Conservation (phyloP, 352 stramenopile species). For the Stephanocyclus meneghinianus region DNA sequence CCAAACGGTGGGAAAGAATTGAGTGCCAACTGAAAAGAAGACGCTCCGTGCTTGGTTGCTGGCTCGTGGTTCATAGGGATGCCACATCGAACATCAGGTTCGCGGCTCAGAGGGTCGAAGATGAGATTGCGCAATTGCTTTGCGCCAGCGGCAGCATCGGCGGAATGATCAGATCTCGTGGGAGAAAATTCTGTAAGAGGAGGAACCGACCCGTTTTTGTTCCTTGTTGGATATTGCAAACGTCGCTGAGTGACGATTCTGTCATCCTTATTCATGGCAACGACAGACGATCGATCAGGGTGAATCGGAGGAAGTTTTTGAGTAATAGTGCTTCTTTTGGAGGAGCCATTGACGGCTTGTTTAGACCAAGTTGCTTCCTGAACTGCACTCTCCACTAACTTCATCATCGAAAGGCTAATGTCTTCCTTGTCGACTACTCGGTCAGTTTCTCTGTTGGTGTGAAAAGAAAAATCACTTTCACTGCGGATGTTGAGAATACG, state of each 20-base stretch:
- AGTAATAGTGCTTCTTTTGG: not conserved
- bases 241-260: not conserved
- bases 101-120: conserved; percentile 4
- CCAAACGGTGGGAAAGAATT: not conserved
- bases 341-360: not conserved
- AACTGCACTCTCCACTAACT: conserved; percentile 18
- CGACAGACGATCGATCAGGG: conserved; percentile 2
- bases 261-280: not conserved
- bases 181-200: conserved; percentile 25
- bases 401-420: conserved; percentile 3
- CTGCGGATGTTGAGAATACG: not conserved
- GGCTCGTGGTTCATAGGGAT: no score
- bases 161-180: conserved; percentile 46
- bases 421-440: not conserved
- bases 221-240: not conserved
- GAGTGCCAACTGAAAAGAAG: not conserved
- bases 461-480: not conserved
- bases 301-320: conserved; percentile 17
- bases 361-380: conserved; percentile 31
- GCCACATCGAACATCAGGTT: not conserved
- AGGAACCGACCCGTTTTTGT: not conserved
- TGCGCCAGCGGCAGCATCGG: conserved; percentile 41
- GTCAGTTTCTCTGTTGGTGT: not conserved
- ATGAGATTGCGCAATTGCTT: conserved; percentile 15
- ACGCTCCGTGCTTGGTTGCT: no score